Base-by-base conservation (phyloP, 1,139 yeast genomes). In the Blastobotrys apis region DNA sequence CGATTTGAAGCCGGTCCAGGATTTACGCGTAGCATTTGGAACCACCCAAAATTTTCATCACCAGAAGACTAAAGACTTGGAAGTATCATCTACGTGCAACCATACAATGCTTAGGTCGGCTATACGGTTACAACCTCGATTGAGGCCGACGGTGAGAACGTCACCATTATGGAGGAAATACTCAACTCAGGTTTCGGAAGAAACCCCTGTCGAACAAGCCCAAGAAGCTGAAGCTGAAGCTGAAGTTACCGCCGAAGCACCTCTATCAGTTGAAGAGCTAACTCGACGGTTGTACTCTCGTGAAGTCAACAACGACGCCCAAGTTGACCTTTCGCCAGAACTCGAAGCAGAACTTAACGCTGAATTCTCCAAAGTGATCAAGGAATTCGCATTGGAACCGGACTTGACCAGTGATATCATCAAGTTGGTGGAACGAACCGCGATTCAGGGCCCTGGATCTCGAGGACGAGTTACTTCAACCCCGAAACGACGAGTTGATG, bases 341-440 rank as follows among this genome's bases (percentile, higher is more conserved):
- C 48, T 62, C 32, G 60, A 63, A 40, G 43, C 42, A 21, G 49
- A 56, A 47, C 53, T 64, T 29, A 56, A 57, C 43, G 29, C 44
- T 5, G 66, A 60, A 49, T 62, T 65, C 47, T 50, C 53, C 21
- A 41, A 44, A 33, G 53, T 64, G 22, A 36, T 64, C 17, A 44
- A 51, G 25, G 68, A 65, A 32, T 63, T 64, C 45, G 62, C 58
- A 15, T 39, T 54, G 32, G 58, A 60, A 40, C 54, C 56, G 26
- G 62, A 57, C 43, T 45, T 52, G 19, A 37, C 53, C 9, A 50
- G 52, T 45, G 61, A 53, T 27, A 44, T 48, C 31, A 45, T 50
- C 31, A 47, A 47, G 47, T 47, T 44, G 23, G 51, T 42, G 25
- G 50, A 50, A 38, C 41, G 52, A 37, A 39, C 50, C 22, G 16